Conservation (phyloP, 371 early-diverging fungal species). For the Coemansia sp. region DNA sequence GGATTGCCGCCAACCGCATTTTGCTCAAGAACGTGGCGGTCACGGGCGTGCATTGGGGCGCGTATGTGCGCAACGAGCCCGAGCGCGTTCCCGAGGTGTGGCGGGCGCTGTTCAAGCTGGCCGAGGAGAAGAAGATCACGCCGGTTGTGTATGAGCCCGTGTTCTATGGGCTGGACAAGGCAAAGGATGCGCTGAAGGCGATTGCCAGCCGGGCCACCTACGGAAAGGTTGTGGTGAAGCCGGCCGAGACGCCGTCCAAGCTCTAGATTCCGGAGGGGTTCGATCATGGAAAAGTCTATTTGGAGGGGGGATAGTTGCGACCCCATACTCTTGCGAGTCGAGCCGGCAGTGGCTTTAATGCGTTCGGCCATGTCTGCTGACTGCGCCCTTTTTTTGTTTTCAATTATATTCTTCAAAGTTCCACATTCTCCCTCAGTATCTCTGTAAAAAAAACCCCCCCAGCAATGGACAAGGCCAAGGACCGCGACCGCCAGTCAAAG, state of each 20-base stretch:
- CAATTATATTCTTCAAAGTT: neutral
- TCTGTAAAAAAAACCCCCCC: neutral
- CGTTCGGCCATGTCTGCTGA: too few species aligned
- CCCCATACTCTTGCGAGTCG: too few species aligned
- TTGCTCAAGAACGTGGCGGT: slow-evolving; percentile 80
- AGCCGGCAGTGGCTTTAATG: too few species aligned
- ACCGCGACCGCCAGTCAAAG: slow-evolving; percentile 24
- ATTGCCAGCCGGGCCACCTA: slow-evolving; percentile 70
- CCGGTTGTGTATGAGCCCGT: slow-evolving; percentile 73
- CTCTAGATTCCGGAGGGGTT: slow-evolving; percentile 9
- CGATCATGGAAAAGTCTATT: too few species aligned
- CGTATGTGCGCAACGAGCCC: slow-evolving; percentile 67
- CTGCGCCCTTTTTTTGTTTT: too few species aligned
- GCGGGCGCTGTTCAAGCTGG: slow-evolving; percentile 67
- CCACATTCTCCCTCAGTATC: neutral
- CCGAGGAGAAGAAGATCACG: slow-evolving; percentile 60
- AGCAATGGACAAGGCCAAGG: slow-evolving; percentile 27
- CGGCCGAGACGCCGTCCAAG: slow-evolving; percentile 15
- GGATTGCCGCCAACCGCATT: slow-evolving; percentile 75
- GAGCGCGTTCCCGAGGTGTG: slow-evolving; percentile 68
- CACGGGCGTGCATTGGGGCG: slow-evolving; percentile 78
- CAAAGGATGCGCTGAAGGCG: slow-evolving; percentile 69
- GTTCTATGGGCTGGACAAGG: slow-evolving; percentile 64
- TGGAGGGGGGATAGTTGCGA: too few species aligned
- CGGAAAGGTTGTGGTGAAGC: slow-evolving; percentile 71